Percentiles rank a stretch among this genome's conserved stretches.
Conservation (phyloP, 768 basidiomycete species). For the Kwoniella mangroviensis region DNA sequence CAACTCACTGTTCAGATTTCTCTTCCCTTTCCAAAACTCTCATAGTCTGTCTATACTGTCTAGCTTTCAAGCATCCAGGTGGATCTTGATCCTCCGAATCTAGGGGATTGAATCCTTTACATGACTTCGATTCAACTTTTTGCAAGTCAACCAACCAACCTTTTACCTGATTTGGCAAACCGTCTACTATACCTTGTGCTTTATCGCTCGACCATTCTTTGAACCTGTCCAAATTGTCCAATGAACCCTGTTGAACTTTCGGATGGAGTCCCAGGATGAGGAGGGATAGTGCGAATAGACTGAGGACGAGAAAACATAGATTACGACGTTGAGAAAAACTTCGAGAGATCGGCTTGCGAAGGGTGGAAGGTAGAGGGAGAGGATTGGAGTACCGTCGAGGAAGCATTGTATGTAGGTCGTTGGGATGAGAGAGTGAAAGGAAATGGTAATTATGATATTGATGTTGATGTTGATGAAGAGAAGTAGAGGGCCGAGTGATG, state of each 20-base stretch:
- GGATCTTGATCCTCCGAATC: slow-evolving; percentile 32
- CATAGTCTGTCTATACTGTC: slow-evolving; percentile 48
- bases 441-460: background rate
- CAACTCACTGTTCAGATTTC: slow-evolving; percentile 39
- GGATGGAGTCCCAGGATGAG: slow-evolving; percentile 8
- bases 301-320: slow-evolving; percentile 1
- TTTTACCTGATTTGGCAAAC: slow-evolving; percentile 4
- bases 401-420: background rate
- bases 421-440: background rate
- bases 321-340: slow-evolving; percentile 8
- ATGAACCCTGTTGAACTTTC: slow-evolving; percentile 7
- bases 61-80: slow-evolving; percentile 38
- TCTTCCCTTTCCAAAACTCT: slow-evolving; percentile 41
- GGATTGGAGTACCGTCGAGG: background rate
- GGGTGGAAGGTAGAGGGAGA: background rate
- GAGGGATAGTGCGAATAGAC: slow-evolving; percentile 7
- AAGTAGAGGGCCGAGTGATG: no score
- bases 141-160: slow-evolving; percentile 9
- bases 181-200: slow-evolving; percentile 3
- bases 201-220: slow-evolving; percentile 9
- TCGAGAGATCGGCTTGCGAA: slow-evolving; percentile 2
- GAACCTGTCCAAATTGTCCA: slow-evolving; percentile 6
- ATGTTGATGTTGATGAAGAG: no score
- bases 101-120: slow-evolving; percentile 40
- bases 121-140: slow-evolving; percentile 15